Percentiles rank a stretch among this genome's conserved stretches.
Evolutionary conservation across 139 green algal species (phyloP).

Genomic region (Astrephomene gubernaculifera): DNA sequence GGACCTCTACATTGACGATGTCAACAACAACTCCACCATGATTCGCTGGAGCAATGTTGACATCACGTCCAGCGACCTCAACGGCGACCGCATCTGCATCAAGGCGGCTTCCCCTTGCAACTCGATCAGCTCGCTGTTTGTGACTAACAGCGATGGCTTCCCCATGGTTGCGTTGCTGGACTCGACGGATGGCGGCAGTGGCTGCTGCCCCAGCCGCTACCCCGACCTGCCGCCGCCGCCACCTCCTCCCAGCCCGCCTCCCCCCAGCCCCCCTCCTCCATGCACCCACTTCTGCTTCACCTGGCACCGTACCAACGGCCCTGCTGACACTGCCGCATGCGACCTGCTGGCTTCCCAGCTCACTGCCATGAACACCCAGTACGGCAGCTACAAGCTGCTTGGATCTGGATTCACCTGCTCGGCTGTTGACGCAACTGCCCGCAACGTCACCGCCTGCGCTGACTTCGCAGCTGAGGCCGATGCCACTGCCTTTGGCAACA

Average conservation of each 20-base stretch:
- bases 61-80: neutral
- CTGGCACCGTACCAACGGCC: neutral
- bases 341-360: neutral
- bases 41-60: neutral
- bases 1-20: neutral
- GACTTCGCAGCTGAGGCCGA: neutral
- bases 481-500: neutral
- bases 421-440: too few species aligned
- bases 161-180: neutral
- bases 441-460: slow-evolving; percentile 1
- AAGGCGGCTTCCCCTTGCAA: neutral
- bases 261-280: neutral
- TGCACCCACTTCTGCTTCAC: slow-evolving; percentile 13
- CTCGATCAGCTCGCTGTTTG: neutral
- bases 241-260: neutral
- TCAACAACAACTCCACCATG: neutral
- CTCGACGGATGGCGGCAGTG: neutral
- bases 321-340: neutral
- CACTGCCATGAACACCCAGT: neutral
- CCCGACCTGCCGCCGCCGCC: neutral
- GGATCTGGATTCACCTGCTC: neutral
- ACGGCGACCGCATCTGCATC: slow-evolving; percentile 4
- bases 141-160: neutral
- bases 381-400: neutral
- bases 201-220: slow-evolving; percentile 23